Conservation (phyloP, 2,329 filamentous ascomycete genomes). For the Pseudogymnoascus sp. region DNA sequence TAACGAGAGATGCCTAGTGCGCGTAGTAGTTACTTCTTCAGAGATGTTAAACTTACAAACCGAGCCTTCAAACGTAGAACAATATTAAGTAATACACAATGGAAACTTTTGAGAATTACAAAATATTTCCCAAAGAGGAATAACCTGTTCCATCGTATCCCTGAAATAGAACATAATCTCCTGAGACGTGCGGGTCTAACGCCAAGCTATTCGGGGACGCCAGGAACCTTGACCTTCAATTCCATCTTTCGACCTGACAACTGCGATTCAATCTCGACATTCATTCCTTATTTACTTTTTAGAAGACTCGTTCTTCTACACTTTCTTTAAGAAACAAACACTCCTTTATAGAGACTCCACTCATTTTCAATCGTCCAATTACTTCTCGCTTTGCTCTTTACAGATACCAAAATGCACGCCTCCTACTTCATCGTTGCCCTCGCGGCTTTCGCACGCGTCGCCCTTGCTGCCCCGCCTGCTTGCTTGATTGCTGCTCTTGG, state of each 20-base stretch:
- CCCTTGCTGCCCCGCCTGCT: conserved; percentile 19
- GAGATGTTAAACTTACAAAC: not conserved
- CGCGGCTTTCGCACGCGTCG: conserved; percentile 15
- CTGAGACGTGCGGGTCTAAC: conserved; percentile 4
- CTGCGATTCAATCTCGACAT: not conserved
- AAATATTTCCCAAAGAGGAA: not conserved
- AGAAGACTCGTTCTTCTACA: conserved; percentile 5
- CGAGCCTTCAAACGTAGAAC: not conserved
- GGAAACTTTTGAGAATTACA: not conserved
- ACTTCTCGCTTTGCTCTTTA: not conserved
- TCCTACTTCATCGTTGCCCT: conserved; percentile 19
- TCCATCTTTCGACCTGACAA: conserved; percentile 5
- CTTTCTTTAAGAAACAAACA: not conserved
- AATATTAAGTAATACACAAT: not conserved
- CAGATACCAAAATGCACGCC: conserved; percentile 17
- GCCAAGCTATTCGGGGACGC: conserved; percentile 1
- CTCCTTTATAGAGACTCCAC: not conserved
- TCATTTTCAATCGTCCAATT: conserved; percentile 7
- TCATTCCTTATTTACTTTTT: not conserved
- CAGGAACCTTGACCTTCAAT: conserved; percentile 6
- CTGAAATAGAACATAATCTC: conserved; percentile 8
- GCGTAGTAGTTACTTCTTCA: not conserved
- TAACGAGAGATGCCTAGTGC: too few species aligned
- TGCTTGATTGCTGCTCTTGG: conserved; percentile 22
- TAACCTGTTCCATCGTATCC: conserved; percentile 7